Evolutionary conservation across 768 basidiomycete species (phyloP).

Genomic region (Tricholomella constricta): DNA sequence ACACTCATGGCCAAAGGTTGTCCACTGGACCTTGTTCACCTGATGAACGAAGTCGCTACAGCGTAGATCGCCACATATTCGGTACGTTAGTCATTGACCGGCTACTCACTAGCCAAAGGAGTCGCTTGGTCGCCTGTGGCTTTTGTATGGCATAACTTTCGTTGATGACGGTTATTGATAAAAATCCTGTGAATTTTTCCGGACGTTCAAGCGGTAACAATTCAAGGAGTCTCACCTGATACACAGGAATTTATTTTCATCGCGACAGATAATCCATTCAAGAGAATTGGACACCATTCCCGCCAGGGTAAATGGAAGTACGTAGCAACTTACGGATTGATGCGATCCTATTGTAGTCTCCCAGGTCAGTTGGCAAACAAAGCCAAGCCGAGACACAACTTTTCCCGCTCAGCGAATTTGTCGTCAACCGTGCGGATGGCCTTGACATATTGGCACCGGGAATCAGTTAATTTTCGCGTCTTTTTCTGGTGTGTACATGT

Average conservation of each 20-base stretch:
- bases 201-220: neutral
- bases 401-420: neutral
- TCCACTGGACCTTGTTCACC: too few relatives aligned
- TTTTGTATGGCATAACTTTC: neutral
- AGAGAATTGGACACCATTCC: neutral
- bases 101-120: too few relatives aligned
- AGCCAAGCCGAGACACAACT: constrained; percentile 13
- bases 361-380: constrained; percentile 10
- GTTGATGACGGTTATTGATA: neutral
- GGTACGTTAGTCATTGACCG: too few relatives aligned
- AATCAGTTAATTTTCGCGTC: constrained; percentile 1
- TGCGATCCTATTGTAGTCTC: neutral
- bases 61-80: too few relatives aligned
- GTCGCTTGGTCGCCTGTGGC: too few relatives aligned
- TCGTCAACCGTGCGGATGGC: constrained; percentile 4
- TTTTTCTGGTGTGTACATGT: neutral
- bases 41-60: too few relatives aligned
- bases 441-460: constrained; percentile 4
- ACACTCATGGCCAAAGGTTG: too few relatives aligned
- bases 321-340: neutral
- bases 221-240: neutral
- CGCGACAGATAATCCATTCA: neutral
- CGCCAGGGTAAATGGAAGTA: neutral
- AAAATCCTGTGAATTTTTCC: neutral
- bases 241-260: neutral